Base-by-base conservation (phyloP, 257 asterid genomes). In the Capsicum baccatum region DNA sequence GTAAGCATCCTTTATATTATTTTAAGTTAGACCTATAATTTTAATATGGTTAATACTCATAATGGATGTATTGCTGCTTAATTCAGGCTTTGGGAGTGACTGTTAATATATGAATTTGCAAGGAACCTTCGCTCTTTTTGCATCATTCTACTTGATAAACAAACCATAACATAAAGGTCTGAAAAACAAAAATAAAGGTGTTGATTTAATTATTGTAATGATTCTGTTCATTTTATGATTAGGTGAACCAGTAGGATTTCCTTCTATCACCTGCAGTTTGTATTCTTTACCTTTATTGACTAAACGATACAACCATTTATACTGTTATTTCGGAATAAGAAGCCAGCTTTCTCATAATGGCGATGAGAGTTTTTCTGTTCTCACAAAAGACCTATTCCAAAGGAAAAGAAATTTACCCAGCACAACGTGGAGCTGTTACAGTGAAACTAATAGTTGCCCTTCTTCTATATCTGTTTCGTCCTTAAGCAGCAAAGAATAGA, bases 401-500 rank as follows among this genome's bases (percentile, higher is more conserved):
- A 44, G 79, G 58, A 44, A 71, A 71, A 71, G 58, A 71, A 12
- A 44, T 71, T 47, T 44, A 69, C 35, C 54, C 16, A 71, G 79
- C 16, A 44, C 57, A 44, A 42, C 17, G 35, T 42, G 79, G 35
- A 42, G 55, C 2, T 42, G 79, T 70, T 71, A 47, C 57, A 42
- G 58, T 44, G 37, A 16, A 71, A 44, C 79, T 71, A 71, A 44
- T 42, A 9, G 56, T 44, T 76, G 15, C 64, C 81, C 26, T 76
- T 54, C 80, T 33, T 76, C 63, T 26, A 54, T 26, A 76, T 26
- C 63, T 54, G 64, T 8, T 76, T 48, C 12, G 4, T 52, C 21
- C 80, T 21, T 50, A 74, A 35, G 74, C 60, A 66, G 59, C 15
- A 83, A 19, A 9, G 48, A 85, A 63, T 59, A 84, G 83, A 58